Evolutionary conservation across 495 filamentous ascomycete species (phyloP), one percentile per base, ranked within the genome.

Genomic region (Aspergillus bridgeri): DNA sequence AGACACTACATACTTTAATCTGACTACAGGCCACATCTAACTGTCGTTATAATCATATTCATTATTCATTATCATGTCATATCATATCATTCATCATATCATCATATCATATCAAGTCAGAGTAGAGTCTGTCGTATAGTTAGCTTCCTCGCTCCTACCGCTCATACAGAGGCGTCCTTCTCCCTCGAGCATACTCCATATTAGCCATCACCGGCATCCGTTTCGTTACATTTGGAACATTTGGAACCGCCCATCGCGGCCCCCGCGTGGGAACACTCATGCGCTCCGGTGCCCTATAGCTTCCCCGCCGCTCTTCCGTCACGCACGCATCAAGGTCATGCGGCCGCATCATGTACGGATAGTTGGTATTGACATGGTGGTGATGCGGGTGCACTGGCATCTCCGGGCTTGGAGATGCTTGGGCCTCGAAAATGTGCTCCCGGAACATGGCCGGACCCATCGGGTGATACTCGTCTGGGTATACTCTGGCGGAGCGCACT

Each of bases 371-470:
- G 42, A 53, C 48, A 48, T 51, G 60, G 42, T 6, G 65, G 54
- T 25, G 56, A 24, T 29, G 63, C 29, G 65, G 57, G 56, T 64
- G 69, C 5, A 63, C 43, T 2, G 70, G 64, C 42, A 65, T 56
- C 2, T 69, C 69, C 3, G 51, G 59, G 19, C 59, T 58, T 18
- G 57, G 47, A 2, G 70, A 38, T 8, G 51, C 47, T 6, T 56
- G 65, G 1, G 67, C 65, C 11, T 65, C 67, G 49, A 71, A 74
- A 49, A 62, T 63, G 24, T 62, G 64, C 7, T 78, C 70, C 18
- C 60, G 65, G 60, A 73, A 76, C 23, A 38, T 13, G 6, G 68
- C 65, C 11, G 67, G 57, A 5, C 60, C 64, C 0, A 65, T 58
- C 6, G 67, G 60, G 24, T 62, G 44, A 22, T 61, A 66, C 7